Base-by-base conservation (phyloP, 345 rosid genomes). In the Sonneratia caseolaris region DNA sequence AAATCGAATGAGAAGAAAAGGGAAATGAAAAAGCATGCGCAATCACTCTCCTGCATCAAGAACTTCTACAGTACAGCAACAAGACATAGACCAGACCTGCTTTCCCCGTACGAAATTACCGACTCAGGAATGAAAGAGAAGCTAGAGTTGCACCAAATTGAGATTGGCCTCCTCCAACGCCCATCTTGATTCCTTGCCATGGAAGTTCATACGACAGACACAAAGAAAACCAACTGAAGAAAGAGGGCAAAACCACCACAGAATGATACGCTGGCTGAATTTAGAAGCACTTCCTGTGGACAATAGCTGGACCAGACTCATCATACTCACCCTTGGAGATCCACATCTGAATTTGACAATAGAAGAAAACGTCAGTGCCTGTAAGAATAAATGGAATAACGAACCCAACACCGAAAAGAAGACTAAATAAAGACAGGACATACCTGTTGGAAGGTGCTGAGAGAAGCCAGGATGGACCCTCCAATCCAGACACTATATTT, bases 201-300 rank as follows among this genome's bases (percentile, higher is more conserved):
- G 69, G 37, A 42, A 56, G 45, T 62, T 47, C 68, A 62, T 43
- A 72, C 22, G 45, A 72, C 69, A 64, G 37, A 70, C 67, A 64
- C 69, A 48, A 55, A 62, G 64, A 72, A 72, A 32, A 47, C 74
- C 74, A 42, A 72, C 74, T 64, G 64, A 43, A 38, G 42, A 32
- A 72, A 72, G 62, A 40, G 18, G 13, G 7, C 45, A 42, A 48
- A 43, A 48, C 35, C 74, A 72, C 56, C 69, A 64, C 12, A 45
- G 32, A 47, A 21, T 64, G 49, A 14, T 15, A 24, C 5, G 64
- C 74, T 64, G 64, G 55, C 24, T 21, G 32, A 22, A 48, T 55
- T 81, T 79, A 81, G 82, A 81, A 81, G 82, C 84, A 81, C 76
- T 81, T 81, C 82, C 84, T 76, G 84, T 81, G 84, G 76, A 81